A percentile compares a stretch with the other conserved stretches of the same genome.
Evolutionary conservation across 192 early-diverging fungal species (phyloP).

Genomic region (Geranomyces michiganensis): DNA sequence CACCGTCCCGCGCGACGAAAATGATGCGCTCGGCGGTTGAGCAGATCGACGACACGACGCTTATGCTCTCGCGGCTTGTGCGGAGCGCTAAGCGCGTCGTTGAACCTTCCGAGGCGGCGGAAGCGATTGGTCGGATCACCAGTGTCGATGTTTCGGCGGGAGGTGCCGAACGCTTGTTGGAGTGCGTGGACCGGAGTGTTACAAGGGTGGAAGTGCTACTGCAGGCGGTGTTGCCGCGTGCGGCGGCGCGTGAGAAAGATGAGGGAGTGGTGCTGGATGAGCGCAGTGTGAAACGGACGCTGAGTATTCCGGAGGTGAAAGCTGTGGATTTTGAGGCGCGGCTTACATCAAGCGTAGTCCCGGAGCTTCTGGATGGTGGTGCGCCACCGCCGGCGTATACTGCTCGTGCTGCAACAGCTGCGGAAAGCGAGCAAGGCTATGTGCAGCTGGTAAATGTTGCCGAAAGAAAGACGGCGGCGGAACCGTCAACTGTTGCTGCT

Average conservation of each 20-base stretch:
- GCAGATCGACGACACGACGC: slow-evolving; percentile 5
- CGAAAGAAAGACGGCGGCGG: no score
- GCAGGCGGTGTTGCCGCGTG: neutral
- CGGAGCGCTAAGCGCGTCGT: neutral
- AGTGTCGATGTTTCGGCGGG: neutral
- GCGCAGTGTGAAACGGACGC: neutral
- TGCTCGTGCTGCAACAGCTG: no score
- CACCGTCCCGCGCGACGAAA: neutral
- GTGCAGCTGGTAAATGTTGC: no score
- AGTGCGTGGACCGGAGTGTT: neutral
- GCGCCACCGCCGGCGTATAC: no score
- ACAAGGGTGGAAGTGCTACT: neutral
- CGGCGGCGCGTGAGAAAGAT: neutral
- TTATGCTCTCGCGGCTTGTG: slow-evolving; percentile 1
- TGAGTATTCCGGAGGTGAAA: neutral
- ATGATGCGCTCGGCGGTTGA: neutral
- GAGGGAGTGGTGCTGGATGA: neutral
- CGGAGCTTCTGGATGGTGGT: no score
- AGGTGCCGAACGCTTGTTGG: neutral
- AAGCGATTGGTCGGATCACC: neutral
- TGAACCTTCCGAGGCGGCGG: neutral
- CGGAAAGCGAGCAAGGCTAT: no score
- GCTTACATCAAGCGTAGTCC: no score
- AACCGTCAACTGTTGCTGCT: no score
- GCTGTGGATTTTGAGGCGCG: neutral